Evolutionary conservation across 2,329 filamentous ascomycete species (phyloP).

Genomic region (Pseudogymnoascus sp.): DNA sequence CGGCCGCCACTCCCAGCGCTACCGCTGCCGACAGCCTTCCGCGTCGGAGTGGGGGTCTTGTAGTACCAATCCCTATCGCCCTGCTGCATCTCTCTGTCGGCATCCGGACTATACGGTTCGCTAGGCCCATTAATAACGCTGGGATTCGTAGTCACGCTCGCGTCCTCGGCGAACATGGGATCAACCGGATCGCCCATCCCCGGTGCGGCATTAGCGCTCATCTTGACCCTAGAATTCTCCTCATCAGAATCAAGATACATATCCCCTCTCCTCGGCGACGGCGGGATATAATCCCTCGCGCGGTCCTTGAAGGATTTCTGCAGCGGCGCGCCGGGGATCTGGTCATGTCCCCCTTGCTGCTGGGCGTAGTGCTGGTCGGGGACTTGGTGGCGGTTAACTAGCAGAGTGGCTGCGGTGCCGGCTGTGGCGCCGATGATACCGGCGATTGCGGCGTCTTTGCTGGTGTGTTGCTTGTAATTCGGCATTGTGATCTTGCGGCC

Average conservation of each 20-base stretch:
- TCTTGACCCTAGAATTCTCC: constrained; percentile 52
- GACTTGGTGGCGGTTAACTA: constrained; percentile 9
- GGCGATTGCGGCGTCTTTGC: constrained; percentile 21
- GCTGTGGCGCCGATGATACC: constrained; percentile 25
- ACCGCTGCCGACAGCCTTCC: not conserved
- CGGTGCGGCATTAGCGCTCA: constrained; percentile 54
- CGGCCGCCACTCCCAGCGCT: constrained; percentile 20
- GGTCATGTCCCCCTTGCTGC: constrained; percentile 20
- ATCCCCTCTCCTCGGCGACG: constrained; percentile 48
- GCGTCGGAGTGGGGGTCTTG: constrained; percentile 45
- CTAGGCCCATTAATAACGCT: constrained; percentile 72
- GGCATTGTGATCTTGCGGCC: constrained; percentile 28
- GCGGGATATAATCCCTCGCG: constrained; percentile 35
- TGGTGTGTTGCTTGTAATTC: constrained; percentile 19
- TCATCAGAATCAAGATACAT: constrained; percentile 47
- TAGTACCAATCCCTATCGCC: constrained; percentile 41
- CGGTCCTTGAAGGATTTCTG: constrained; percentile 62
- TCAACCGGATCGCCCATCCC: constrained; percentile 49
- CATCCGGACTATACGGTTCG: constrained; percentile 36
- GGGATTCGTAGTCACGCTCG: constrained; percentile 73
- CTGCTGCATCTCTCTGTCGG: constrained; percentile 11
- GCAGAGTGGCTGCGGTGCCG: constrained; percentile 18
- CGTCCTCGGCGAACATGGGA: constrained; percentile 33
- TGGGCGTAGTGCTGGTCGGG: constrained; percentile 19
- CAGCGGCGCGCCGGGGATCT: constrained; percentile 41